These are phyloP conservation scores for Brettanomyces bruxellensis DNA, from an alignment of 805 yeast species.

Conservation along the genomic window DNA sequence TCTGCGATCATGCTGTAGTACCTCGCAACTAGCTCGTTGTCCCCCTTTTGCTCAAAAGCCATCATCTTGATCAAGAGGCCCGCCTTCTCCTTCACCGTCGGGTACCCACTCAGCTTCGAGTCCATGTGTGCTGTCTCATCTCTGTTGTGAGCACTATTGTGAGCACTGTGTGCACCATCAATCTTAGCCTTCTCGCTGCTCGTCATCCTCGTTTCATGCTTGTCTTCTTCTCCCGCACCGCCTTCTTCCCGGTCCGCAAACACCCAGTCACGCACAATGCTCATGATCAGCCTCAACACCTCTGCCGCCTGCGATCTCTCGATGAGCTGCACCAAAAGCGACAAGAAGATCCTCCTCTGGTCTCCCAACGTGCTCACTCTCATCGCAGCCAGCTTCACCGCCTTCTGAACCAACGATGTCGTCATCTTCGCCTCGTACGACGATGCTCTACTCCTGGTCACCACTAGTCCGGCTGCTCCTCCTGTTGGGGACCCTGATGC, in stretches of 20 bases:
- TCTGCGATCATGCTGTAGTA: constrained; percentile 83
- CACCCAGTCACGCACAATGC: constrained; percentile 82
- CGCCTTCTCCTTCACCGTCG: constrained; percentile 93
- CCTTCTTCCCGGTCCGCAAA: constrained; percentile 34
- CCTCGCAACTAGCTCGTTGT: constrained; percentile 62
- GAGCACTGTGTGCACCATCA: no score
- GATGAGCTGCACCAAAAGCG: constrained; percentile 79
- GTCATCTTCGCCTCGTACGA: constrained; percentile 70
- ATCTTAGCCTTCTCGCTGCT: no score
- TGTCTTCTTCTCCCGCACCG: constrained; percentile 8
- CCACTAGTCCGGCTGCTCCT: background rate
- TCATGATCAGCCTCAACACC: constrained; percentile 64
- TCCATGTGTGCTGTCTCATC: no score
- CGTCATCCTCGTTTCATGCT: constrained; percentile 41
- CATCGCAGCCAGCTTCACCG: constrained; percentile 66
- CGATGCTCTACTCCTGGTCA: background rate
- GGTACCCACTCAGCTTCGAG: constrained; percentile 38
- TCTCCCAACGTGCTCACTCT: constrained; percentile 87
- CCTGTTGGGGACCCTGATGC: no score
- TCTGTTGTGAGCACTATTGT: no score
- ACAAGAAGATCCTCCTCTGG: constrained; percentile 80
- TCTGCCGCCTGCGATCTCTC: constrained; percentile 79
- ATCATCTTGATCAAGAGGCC: constrained; percentile 90
- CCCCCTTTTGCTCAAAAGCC: constrained; percentile 84
- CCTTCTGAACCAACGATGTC: constrained; percentile 64